phyloP scores from a whole-genome alignment of 148 eudicot genomes.

The Pouteria glomerata region DNA sequence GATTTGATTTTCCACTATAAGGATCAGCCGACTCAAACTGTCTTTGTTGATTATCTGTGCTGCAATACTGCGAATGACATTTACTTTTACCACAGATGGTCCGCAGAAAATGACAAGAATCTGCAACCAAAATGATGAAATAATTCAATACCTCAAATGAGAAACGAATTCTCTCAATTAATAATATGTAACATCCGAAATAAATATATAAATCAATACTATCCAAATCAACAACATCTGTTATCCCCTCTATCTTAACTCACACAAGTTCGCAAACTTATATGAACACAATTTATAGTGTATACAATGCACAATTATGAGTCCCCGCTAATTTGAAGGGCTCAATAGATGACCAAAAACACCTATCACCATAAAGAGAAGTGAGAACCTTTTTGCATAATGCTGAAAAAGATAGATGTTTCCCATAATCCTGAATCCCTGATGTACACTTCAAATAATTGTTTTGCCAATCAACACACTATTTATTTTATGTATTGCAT shows the following conservation, averaged over 20 bases:
- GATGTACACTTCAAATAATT: too few relatives aligned
- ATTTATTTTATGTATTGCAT: too few relatives aligned
- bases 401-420: too few relatives aligned
- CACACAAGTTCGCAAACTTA: background rate
- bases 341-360: too few relatives aligned
- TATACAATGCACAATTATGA: too few relatives aligned
- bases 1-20: conserved; percentile 61
- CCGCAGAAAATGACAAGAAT: conserved; percentile 63
- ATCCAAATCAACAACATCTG: background rate
- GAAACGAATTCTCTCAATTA: background rate
- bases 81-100: conserved; percentile 53
- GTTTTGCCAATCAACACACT: too few relatives aligned
- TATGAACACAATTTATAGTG: too few relatives aligned
- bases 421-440: too few relatives aligned
- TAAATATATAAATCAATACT: background rate
- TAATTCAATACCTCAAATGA: background rate
- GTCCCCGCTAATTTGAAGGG: too few relatives aligned
- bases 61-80: conserved; percentile 44
- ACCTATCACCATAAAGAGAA: too few relatives aligned
- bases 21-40: conserved; percentile 55
- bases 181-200: background rate
- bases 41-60: conserved; percentile 58
- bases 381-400: too few relatives aligned
- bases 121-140: conserved; percentile 33
- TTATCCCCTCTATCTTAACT: background rate